A percentile compares a stretch with the other conserved stretches of the same genome.
Conservation (phyloP, 345 rosid species). For the Syzygium jambos region DNA sequence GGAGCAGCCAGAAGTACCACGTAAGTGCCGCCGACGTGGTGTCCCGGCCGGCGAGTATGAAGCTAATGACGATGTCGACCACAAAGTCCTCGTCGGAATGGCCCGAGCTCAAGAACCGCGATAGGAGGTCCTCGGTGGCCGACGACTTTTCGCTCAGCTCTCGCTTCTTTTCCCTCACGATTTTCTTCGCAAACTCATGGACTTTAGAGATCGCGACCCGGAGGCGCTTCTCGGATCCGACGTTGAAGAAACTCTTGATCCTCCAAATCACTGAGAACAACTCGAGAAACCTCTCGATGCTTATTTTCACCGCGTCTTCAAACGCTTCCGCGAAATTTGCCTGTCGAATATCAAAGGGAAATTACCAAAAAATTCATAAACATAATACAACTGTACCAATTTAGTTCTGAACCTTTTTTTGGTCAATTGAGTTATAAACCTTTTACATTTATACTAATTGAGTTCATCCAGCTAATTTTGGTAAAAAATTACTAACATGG, state of each 20-base stretch:
- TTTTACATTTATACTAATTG: too few relatives aligned
- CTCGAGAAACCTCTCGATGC: neutral
- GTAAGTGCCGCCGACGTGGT: slow-evolving; percentile 16
- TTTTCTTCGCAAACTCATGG: slow-evolving; percentile 28
- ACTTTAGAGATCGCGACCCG: neutral
- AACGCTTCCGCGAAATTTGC: neutral
- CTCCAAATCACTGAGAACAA: slow-evolving; percentile 7
- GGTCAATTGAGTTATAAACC: too few relatives aligned
- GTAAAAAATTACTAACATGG: too few relatives aligned
- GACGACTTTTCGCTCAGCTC: slow-evolving; percentile 5
- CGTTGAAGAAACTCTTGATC: neutral
- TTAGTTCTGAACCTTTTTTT: too few relatives aligned
- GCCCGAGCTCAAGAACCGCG: neutral
- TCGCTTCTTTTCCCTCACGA: slow-evolving; percentile 40
- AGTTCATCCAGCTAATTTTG: too few relatives aligned
- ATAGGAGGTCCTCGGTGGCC: slow-evolving; percentile 34
- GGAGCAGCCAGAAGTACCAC: slow-evolving; percentile 43
- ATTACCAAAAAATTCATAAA: too few relatives aligned
- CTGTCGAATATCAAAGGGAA: neutral
- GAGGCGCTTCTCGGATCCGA: neutral
- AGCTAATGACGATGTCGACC: slow-evolving; percentile 33
- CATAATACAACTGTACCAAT: too few relatives aligned
- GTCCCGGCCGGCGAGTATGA: slow-evolving; percentile 54
- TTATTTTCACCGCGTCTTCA: neutral
- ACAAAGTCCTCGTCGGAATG: slow-evolving; percentile 25